Base-by-base conservation (phyloP, 805 yeast species). In the Myxozyma monticola region DNA sequence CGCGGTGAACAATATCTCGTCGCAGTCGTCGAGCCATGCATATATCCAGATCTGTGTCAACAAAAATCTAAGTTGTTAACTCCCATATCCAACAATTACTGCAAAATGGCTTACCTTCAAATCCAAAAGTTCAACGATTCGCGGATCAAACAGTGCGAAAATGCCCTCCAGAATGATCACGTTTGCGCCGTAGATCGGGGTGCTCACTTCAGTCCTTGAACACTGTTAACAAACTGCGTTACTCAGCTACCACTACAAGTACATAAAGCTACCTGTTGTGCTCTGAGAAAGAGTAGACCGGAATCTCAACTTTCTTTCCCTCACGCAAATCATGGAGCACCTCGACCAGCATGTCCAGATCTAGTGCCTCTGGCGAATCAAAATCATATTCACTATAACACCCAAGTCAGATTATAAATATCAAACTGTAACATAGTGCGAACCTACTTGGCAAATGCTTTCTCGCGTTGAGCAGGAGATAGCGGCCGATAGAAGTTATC, bases 141-240 rank as follows among this genome's bases (percentile, higher is more conserved):
- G 76, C 40, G 76, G 74, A 64, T 85, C 88, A 54, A 83, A 81
- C 37, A 93, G 68, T 0, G 96, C 88, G 65, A 86, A 88, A 2
- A 93, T 81, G 1, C 99, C 99, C 67, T 93, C 99, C 33, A 93
- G 71, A 4, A 93, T 84, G 45, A 93, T 85, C 18, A 93, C 95
- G 65, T 89, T 89, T 14, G 97, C 96, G 1, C 97, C 98, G 63
- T 89, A 90, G 17, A 93, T 80, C 2, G 90, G 82, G 42, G 83
- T 72, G n/a, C 75, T 74, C 62, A 84, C 81, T 35, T 75, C 78
- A 1, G 91, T 81, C 7, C 81, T 78, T 59, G 4, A 20, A 17
- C 24, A 22, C 7, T 21, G 8, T 15, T n/a, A n/a, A n/a, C n/a
- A n/a, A n/a, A n/a, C n/a, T n/a, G n/a, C n/a, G n/a, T 35, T 9